Evolutionary conservation across 176 grass and related monocot species (phyloP), one percentile per base, ranked within the genome.

Genomic region (Cenchrus fungigraminus): DNA sequence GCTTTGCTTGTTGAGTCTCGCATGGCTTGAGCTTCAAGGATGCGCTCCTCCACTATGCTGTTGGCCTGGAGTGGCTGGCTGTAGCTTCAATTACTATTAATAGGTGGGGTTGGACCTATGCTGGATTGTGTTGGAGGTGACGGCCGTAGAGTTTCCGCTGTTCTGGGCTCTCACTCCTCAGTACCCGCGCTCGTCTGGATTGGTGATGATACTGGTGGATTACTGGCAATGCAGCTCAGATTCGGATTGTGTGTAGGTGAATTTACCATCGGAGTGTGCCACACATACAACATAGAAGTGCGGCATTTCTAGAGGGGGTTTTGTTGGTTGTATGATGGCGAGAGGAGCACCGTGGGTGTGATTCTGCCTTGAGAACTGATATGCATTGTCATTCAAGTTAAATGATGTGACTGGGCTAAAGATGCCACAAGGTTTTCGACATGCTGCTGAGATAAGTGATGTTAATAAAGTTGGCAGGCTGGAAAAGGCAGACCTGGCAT

Each of bases 141-240:
- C 8, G 42, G 40, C 50, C 25, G 15, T 61, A 53, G 62, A 76
- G 32, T 69, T 61, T 19, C 14, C 1, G 25, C 9, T 16, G 0
- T 6, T 15, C 31, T 31, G 58, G 66, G 73, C 40, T n/a, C 52
- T 37, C 62, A 9, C 64, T 49, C 31, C 52, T 37, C 62, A 9
- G 10, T 12, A 60, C 67, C 58, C 60, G 74, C 25, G 20, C 22
- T 16, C 20, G 46, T 28, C 74, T 12, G 20, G 45, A 71, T 46
- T 31, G 54, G 34, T 62, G 61, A 10, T 25, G 52, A 44, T 32
- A 60, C 16, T 61, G 43, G 60, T 67, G 32, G 12, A 77, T 51
- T 84, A 44, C 63, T 32, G 62, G 9, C 70, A 84, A 84, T 87
- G 81, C 76, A 84, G 76, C 64, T 71, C 50, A 71, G 55, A 58